Conservation (phyloP, 495 filamentous ascomycete genomes). For the Thozetella sp. region DNA sequence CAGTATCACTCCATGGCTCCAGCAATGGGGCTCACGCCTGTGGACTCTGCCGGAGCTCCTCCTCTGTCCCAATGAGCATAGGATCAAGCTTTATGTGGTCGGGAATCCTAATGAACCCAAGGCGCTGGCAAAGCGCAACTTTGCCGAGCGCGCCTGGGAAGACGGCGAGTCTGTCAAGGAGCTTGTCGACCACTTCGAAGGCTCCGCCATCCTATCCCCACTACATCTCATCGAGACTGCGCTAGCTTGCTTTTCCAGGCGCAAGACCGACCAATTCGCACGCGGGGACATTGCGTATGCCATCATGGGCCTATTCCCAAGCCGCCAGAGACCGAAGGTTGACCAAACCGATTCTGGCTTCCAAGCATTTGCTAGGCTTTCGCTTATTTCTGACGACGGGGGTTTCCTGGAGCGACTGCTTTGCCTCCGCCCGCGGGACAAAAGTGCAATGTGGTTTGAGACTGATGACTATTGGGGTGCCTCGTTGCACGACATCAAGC, state of each 20-base stretch:
- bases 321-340: constrained; percentile 28
- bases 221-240: constrained; percentile 10
- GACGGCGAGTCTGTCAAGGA: constrained; percentile 5
- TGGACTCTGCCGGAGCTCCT: constrained; percentile 47
- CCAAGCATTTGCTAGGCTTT: constrained; percentile 39
- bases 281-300: constrained; percentile 40
- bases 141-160: constrained; percentile 7
- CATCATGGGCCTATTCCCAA: constrained; percentile 36
- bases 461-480: constrained; percentile 10
- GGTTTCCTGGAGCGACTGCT: constrained; percentile 11
- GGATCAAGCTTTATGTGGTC: constrained; percentile 6
- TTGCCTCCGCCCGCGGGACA: constrained; percentile 11
- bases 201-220: constrained; percentile 6
- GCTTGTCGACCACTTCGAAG: constrained; percentile 15
- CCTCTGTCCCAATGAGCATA: constrained; percentile 22
- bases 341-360: constrained; percentile 33
- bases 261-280: constrained; percentile 7
- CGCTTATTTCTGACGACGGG: constrained; percentile 17
- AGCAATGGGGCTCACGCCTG: constrained; percentile 34
- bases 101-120: background rate
- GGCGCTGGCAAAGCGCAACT: constrained; percentile 11
- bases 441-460: constrained; percentile 3
- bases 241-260: constrained; percentile 8
- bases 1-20: constrained; percentile 3
- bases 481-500: constrained; percentile 9